A percentile compares a stretch with the other conserved stretches of the same genome.
phyloP scores from a whole-genome alignment of 208 protist genomes.

The Leishmania arabica region DNA sequence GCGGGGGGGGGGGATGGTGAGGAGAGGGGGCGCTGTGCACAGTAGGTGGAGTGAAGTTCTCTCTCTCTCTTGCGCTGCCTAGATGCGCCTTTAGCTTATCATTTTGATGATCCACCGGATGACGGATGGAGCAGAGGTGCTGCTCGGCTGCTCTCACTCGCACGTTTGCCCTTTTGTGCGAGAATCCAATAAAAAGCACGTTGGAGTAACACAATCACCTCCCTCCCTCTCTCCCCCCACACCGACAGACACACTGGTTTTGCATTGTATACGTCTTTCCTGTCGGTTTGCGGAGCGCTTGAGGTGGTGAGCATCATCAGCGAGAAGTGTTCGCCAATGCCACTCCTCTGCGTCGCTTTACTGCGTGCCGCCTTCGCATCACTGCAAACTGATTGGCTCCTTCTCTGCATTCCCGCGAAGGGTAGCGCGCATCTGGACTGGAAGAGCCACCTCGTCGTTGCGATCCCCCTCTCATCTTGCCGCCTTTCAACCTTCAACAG shows the following conservation, averaged over 20 bases:
- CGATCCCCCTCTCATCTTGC: not conserved
- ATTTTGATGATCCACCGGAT: not conserved
- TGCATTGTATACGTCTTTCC: not conserved
- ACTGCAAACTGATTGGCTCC: not conserved
- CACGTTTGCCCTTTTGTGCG: not conserved
- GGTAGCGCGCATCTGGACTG: not conserved
- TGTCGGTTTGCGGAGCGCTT: not conserved
- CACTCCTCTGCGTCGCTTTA: no score
- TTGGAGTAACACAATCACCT: not conserved
- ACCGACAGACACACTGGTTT: not conserved
- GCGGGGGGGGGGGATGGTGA: no score
- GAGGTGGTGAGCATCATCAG: not conserved
- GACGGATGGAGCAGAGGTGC: not conserved
- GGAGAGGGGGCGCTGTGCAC: not conserved
- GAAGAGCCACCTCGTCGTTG: not conserved
- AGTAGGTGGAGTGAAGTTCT: not conserved
- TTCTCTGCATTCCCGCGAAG: not conserved
- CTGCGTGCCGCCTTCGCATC: not conserved
- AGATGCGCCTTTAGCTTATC: no score
- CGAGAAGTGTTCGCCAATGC: not conserved
- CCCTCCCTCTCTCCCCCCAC: not conserved
- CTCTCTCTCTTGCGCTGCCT: not conserved
- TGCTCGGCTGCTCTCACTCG: not conserved
- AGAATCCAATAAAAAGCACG: not conserved
- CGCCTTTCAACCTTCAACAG: not conserved